Evolutionary conservation across 257 asterid species (phyloP).

Genomic region (Verbascum thapsus): DNA sequence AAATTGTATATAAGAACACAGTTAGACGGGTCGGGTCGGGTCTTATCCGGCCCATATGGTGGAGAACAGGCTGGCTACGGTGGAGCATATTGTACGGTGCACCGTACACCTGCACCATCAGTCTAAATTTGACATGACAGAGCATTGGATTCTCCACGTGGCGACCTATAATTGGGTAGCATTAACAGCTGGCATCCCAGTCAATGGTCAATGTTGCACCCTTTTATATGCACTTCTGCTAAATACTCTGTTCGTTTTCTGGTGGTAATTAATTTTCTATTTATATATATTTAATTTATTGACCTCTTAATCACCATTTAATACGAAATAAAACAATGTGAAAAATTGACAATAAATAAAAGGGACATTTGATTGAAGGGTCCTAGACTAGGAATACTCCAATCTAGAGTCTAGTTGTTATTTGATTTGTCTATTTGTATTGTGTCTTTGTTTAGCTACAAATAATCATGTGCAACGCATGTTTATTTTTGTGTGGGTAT

Average conservation of each 20-base stretch:
- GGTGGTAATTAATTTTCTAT: too few relatives aligned
- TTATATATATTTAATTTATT: too few relatives aligned
- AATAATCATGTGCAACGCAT: too few relatives aligned
- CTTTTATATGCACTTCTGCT: too few relatives aligned
- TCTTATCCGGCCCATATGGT: too few relatives aligned
- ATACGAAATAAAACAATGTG: too few relatives aligned
- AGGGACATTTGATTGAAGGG: background rate
- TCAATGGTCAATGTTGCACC: conserved; percentile 16
- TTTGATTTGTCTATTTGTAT: background rate
- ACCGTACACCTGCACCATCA: conserved; percentile 29
- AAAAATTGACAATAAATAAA: background rate
- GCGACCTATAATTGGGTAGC: background rate
- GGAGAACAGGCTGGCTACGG: conserved; percentile 37
- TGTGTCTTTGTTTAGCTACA: background rate
- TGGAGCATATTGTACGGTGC: conserved; percentile 29
- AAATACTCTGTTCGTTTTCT: too few relatives aligned
- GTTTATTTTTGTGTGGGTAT: too few relatives aligned
- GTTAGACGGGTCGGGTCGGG: too few relatives aligned
- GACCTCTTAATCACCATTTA: too few relatives aligned
- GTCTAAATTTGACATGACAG: background rate
- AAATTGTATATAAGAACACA: too few relatives aligned
- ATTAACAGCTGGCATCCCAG: conserved; percentile 1
- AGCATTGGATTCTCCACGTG: conserved; percentile 34
- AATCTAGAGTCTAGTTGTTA: background rate
- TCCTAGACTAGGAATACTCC: conserved; percentile 10